Base-by-base conservation (phyloP, 208 protist species). In the Blechomonas ayalai region DNA sequence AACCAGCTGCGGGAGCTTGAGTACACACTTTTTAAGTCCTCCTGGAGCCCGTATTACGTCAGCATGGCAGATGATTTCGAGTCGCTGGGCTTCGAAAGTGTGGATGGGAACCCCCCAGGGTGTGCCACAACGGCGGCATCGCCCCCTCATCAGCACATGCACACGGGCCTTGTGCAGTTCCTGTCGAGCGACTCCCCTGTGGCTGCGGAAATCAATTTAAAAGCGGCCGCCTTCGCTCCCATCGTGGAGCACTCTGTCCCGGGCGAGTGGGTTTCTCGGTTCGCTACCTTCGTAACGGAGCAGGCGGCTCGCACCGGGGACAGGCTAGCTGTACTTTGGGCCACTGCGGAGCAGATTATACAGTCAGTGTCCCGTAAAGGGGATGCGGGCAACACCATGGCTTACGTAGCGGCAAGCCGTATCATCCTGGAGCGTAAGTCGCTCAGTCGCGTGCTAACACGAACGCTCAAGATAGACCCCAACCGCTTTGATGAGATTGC, bases 1-100 rank as follows among this genome's bases (percentile, higher is more conserved):
- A 54, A 73, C 27, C 35, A 64, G 7, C 49, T 82, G 48, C 69
- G 67, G n/a, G 58, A 75, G 20, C 78, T 68, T 31, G 66, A 73
- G 20, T 59, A 74, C 40, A 53, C 46, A 15, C 60, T 86, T 37
- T 76, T 80, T 39, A 75, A 74, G 48, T 56, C 65, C 20, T 46
- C 73, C 1, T 86, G 78, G 78, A 67, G 76, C 38, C 60, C 59
- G 9, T 79, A 59, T 51, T 73, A 77, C 55, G 56, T 76, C 6
- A 67, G 67, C 15, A 39, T 82, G 10, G 71, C 78, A 15, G 78
- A 86, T 73, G 73, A 71, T 36, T 73, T 76, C 57, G 78, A 86
- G 56, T 36, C 62, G 10, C 67, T 67, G 13, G 63, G 62, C 1
- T 34, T 82, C 36, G 51, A 32, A 19, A 27, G 31, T 33, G 25